Conservation (phyloP, 2,329 filamentous ascomycete genomes). For the Metarhizium sp. region DNA sequence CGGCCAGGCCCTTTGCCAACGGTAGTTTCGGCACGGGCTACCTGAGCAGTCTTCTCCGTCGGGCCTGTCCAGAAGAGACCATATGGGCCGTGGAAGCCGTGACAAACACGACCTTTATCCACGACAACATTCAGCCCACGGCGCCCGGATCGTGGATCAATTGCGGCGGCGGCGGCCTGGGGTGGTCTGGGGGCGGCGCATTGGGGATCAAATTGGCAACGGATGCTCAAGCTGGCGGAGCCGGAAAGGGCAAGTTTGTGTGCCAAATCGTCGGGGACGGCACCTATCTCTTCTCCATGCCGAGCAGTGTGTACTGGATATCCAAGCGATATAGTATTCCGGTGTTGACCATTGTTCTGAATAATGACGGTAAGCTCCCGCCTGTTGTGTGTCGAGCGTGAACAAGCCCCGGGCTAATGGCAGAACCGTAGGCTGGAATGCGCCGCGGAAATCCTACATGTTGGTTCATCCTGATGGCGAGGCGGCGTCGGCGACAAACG, state of each 20-base stretch:
- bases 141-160: slow-evolving; percentile 70
- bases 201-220: slow-evolving; percentile 68
- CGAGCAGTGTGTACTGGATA: slow-evolving; percentile 48
- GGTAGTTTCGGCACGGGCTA: slow-evolving; percentile 38
- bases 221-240: slow-evolving; percentile 22
- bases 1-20: slow-evolving; percentile 48
- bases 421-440: slow-evolving; percentile 41
- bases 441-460: slow-evolving; percentile 44
- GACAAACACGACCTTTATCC: slow-evolving; percentile 57
- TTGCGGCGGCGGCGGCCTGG: slow-evolving; percentile 70
- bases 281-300: slow-evolving; percentile 46
- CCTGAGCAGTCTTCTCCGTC: slow-evolving; percentile 21
- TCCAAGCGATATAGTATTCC: slow-evolving; percentile 44
- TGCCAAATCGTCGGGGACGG: slow-evolving; percentile 49
- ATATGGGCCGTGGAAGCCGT: slow-evolving; percentile 74
- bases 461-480: slow-evolving; percentile 50
- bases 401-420: slow-evolving; percentile 5
- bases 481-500: slow-evolving; percentile 44
- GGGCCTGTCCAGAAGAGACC: slow-evolving; percentile 36
- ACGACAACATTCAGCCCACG: slow-evolving; percentile 61
- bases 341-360: slow-evolving; percentile 44
- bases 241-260: slow-evolving; percentile 40
- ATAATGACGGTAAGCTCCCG: slow-evolving; percentile 39
- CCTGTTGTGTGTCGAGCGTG: not conserved
- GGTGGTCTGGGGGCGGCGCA: slow-evolving; percentile 70